These are phyloP conservation scores for Oemleria cerasiformis DNA, from an alignment of 306 rosid species.

Conservation along the genomic window DNA sequence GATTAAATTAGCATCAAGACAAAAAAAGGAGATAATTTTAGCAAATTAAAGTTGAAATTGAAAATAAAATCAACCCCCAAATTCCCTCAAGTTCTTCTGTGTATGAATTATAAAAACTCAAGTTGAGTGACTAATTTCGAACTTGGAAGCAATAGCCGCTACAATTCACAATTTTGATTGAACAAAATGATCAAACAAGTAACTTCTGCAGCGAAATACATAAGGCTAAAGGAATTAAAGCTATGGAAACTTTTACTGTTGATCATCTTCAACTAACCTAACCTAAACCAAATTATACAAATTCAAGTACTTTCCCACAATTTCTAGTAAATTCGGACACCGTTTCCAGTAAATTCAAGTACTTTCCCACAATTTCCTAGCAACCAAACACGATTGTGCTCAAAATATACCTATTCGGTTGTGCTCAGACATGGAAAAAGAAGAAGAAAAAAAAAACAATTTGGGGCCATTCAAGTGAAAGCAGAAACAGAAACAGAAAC, in stretches of 20 bases:
- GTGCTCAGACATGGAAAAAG: background rate
- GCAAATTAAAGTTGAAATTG: background rate
- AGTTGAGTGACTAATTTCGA: background rate
- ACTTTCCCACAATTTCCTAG: background rate
- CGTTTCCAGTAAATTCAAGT: background rate
- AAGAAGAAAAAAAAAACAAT: background rate
- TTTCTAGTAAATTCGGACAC: too few species aligned
- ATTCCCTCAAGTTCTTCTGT: background rate
- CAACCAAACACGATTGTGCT: background rate
- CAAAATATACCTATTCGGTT: background rate
- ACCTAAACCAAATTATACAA: background rate
- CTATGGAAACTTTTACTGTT: background rate
- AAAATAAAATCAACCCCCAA: background rate
- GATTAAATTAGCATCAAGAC: background rate
- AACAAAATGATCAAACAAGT: background rate
- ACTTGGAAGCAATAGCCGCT: background rate
- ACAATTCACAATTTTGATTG: background rate
- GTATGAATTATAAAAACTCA: background rate
- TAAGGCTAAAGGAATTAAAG: too few species aligned
- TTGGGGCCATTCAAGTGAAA: too few species aligned
- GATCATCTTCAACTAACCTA: background rate
- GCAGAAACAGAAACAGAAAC: conserved; percentile 12
- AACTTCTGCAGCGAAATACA: too few species aligned
- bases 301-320: background rate
- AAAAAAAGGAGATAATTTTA: background rate